Evolutionary conservation across 2,329 filamentous ascomycete species (phyloP).

Genomic region (Penicillium rolfsii): DNA sequence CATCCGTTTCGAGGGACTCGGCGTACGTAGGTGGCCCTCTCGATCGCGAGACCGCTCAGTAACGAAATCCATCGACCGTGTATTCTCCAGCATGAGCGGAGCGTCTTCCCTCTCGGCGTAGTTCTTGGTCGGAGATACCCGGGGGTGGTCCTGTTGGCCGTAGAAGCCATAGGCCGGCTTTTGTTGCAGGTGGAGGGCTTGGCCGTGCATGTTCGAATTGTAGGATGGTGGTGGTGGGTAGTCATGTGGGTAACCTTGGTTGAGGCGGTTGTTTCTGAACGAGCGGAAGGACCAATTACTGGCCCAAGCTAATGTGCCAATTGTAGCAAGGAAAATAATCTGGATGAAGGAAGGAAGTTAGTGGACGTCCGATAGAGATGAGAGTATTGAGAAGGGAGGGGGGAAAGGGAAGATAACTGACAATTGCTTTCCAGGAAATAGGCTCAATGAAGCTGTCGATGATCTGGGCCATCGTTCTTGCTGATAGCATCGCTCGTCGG

Average conservation of each 20-base stretch:
- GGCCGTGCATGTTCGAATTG: constrained; percentile 21
- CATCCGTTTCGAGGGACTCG: constrained; percentile 41
- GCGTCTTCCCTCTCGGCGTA: constrained; percentile 34
- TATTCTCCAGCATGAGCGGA: constrained; percentile 38
- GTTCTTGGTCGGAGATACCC: constrained; percentile 18
- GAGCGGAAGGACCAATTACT: constrained; percentile 64
- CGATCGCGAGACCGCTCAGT: constrained; percentile 38
- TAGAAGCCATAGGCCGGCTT: constrained; percentile 34
- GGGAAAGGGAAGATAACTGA: constrained; percentile 40
- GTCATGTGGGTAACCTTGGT: constrained; percentile 33
- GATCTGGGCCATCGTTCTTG: constrained; percentile 86
- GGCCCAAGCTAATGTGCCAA: constrained; percentile 57
- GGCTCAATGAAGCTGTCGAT: constrained; percentile 92
- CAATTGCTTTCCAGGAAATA: constrained; percentile 82
- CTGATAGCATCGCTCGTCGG: constrained; percentile 77
- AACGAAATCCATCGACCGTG: constrained; percentile 35
- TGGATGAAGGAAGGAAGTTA: constrained; percentile 27
- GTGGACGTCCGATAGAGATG: constrained; percentile 2
- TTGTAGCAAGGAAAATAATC: constrained; percentile 44
- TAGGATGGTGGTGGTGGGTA: constrained; percentile 30
- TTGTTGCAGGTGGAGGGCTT: constrained; percentile 34
- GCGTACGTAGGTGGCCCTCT: constrained; percentile 40
- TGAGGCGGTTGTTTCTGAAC: constrained; percentile 46
- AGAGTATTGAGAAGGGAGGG: constrained; percentile 7
- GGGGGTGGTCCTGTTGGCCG: constrained; percentile 24